Evolutionary conservation across 129 eudicot genomes (phyloP).

Genomic region (Mikania micrantha): DNA sequence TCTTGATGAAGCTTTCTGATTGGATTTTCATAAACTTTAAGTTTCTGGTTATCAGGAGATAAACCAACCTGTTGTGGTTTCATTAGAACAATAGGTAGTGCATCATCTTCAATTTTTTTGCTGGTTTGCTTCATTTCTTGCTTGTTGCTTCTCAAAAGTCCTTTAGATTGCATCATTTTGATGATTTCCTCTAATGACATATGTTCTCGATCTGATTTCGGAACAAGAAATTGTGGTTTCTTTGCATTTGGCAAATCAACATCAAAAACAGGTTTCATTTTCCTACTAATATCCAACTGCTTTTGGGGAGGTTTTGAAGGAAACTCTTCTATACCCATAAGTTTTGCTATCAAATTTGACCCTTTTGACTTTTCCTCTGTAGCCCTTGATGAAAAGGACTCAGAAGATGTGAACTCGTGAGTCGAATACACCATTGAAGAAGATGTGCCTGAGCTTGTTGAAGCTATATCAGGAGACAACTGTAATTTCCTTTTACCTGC

Average conservation of each 20-base stretch:
- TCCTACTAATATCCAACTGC: constrained; percentile 23
- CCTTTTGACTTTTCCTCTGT: constrained; percentile 42
- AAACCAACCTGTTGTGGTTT: constrained; percentile 35
- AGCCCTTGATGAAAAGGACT: constrained; percentile 38
- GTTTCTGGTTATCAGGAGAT: constrained; percentile 24
- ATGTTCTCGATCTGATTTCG: constrained; percentile 30
- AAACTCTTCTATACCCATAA: constrained; percentile 74
- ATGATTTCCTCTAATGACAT: constrained; percentile 47
- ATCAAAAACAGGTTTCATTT: constrained; percentile 39
- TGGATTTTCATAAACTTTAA: constrained; percentile 15
- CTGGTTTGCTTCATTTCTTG: constrained; percentile 15
- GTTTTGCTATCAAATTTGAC: constrained; percentile 64
- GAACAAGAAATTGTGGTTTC: constrained; percentile 29
- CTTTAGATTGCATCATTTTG: constrained; percentile 47
- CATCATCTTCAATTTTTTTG: constrained; percentile 22
- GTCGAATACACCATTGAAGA: constrained; percentile 43
- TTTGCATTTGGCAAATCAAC: constrained; percentile 47
- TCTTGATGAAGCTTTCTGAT: constrained; percentile 31
- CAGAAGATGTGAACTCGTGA: constrained; percentile 55
- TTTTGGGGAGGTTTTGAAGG: constrained; percentile 34
- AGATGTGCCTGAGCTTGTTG: constrained; percentile 74
- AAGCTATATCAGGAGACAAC: constrained; percentile 38
- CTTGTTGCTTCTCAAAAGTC: constrained; percentile 35
- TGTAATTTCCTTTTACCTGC: constrained; percentile 29
- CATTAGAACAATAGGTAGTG: constrained; percentile 67